Conservation (phyloP, 177 flowering plant species). For the Vitis hybrid region DNA sequence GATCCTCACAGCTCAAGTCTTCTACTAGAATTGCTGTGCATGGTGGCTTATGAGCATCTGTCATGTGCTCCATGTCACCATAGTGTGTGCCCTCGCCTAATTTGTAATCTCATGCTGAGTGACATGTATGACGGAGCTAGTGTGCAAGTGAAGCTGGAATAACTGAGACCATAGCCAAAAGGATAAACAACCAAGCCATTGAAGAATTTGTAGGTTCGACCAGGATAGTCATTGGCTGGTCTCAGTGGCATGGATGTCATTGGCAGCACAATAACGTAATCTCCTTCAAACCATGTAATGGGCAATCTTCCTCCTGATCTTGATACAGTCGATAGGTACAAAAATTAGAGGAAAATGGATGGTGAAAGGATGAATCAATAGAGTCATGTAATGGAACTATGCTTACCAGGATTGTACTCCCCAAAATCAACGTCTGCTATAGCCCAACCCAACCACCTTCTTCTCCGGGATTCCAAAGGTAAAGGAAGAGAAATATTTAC, state of each 20-base stretch:
- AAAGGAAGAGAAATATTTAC: too few relatives aligned
- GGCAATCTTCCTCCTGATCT: constrained; percentile 56
- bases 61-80: neutral
- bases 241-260: constrained; percentile 58
- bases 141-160: constrained; percentile 14
- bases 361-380: neutral
- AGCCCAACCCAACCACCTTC: constrained; percentile 38
- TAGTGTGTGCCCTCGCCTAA: constrained; percentile 5
- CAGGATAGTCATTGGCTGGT: constrained; percentile 53
- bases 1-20: neutral
- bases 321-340: neutral
- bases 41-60: neutral
- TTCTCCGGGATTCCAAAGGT: constrained; percentile 20
- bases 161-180: constrained; percentile 50
- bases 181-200: constrained; percentile 40
- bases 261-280: constrained; percentile 35
- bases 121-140: neutral
- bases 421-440: constrained; percentile 22
- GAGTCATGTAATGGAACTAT: accelerated
- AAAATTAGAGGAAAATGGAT: neutral
- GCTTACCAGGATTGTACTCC: too few relatives aligned
- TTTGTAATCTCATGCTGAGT: neutral
- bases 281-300: constrained; percentile 47
- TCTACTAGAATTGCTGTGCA: constrained; percentile 12
- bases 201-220: constrained; percentile 66